Evolutionary conservation across 2,329 filamentous ascomycete genomes (phyloP).

Genomic region (Epichloe gansuensis): DNA sequence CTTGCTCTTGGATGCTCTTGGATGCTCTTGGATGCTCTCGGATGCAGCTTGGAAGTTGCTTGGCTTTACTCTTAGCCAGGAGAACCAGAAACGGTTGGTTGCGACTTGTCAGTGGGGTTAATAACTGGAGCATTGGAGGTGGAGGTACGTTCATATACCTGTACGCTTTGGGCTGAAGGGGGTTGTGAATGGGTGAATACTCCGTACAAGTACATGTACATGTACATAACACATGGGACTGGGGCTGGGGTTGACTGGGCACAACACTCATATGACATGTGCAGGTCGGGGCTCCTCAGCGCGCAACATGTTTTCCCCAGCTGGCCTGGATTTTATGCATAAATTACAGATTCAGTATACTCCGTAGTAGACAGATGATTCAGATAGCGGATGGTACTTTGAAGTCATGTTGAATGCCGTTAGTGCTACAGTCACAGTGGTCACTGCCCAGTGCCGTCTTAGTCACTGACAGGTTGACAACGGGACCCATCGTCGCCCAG

Average conservation of each 20-base stretch:
- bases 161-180: background rate
- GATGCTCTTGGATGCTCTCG: no score
- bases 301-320: no score
- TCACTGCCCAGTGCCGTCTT: no score
- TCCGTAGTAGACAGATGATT: no score
- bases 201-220: no score
- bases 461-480: background rate
- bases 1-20: background rate
- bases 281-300: background rate
- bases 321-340: no score
- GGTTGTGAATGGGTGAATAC: background rate
- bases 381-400: no score
- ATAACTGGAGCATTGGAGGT: background rate
- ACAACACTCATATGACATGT: conserved; percentile 1
- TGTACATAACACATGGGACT: no score
- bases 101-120: background rate
- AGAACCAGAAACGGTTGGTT: background rate
- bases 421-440: no score
- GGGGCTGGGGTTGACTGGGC: background rate
- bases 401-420: no score
- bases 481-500: conserved; percentile 1
- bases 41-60: background rate
- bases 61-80: background rate
- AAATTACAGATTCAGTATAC: background rate
- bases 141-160: background rate